These are phyloP conservation scores for Carex pumila DNA, from an alignment of 176 grass and related monocot species.

Conservation along the genomic window DNA sequence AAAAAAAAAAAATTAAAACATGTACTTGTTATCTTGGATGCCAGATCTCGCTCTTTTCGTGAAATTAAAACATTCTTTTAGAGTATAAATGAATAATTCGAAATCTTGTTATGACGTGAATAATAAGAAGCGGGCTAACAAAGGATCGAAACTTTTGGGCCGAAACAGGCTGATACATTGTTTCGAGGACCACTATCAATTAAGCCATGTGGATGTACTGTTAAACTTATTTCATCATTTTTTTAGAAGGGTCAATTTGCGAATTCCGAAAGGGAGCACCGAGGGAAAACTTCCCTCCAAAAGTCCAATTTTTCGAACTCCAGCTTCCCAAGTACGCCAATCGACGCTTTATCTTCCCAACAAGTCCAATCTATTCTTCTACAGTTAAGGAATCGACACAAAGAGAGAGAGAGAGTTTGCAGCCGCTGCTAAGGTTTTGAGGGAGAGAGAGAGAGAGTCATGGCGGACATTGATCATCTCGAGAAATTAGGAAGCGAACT, in stretches of 20 bases:
- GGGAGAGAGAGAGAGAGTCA: conserved; percentile 10
- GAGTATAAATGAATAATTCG: too few species aligned
- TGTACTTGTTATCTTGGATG: too few species aligned
- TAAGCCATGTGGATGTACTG: neutral
- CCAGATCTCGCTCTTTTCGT: too few species aligned
- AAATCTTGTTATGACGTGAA: neutral
- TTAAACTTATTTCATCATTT: neutral
- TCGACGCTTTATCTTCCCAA: neutral
- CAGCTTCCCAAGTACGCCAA: conserved; percentile 1
- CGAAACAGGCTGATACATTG: neutral
- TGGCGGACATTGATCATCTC: conserved; percentile 57
- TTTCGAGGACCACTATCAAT: neutral
- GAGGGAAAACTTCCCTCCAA: conserved; percentile 24
- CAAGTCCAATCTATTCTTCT: neutral
- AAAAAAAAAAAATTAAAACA: too few species aligned
- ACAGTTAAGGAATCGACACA: neutral
- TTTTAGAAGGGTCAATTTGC: neutral
- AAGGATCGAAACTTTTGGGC: neutral
- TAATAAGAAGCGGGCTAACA: neutral
- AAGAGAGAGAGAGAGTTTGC: neutral
- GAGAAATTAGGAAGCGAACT: conserved; percentile 89
- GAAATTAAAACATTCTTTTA: too few species aligned
- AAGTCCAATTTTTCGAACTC: neutral
- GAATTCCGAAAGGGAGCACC: conserved; percentile 15
- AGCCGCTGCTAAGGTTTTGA: neutral